phyloP scores from a whole-genome alignment of 169 alveolate genomes.

The Cryptosporidium baileyi region DNA sequence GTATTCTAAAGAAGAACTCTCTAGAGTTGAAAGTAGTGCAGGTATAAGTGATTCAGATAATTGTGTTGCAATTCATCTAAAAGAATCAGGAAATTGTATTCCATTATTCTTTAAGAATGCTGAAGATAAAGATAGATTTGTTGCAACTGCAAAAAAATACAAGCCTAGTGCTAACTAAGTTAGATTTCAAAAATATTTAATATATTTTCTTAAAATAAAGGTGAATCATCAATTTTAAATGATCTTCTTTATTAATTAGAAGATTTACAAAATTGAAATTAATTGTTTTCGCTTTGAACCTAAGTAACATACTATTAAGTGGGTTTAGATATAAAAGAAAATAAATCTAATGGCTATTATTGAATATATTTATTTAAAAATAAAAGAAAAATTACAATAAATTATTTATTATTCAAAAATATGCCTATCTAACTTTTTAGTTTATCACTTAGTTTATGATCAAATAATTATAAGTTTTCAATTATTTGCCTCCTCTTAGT shows the following conservation, averaged over 20 bases:
- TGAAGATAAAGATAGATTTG: constrained; percentile 81
- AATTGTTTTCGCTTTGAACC: no score
- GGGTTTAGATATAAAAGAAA: no score
- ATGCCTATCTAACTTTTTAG: no score
- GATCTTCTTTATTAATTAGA: no score
- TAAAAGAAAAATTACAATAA: no score
- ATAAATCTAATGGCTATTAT: no score
- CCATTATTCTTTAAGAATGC: constrained; percentile 81
- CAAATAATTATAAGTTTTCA: no score
- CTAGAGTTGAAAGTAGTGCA: constrained; percentile 84
- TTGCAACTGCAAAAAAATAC: constrained; percentile 54
- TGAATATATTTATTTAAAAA: no score
- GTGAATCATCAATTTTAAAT: no score
- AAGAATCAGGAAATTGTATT: constrained; percentile 86
- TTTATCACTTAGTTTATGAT: no score
- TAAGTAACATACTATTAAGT: no score
- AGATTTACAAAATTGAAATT: neutral
- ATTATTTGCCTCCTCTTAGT: constrained; percentile 85
- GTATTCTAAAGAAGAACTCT: constrained; percentile 83
- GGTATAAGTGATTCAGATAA: constrained; percentile 77
- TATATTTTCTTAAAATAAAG: neutral
- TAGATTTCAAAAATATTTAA: neutral
- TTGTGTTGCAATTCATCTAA: constrained; percentile 83
- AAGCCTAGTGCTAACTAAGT: constrained; percentile 8
- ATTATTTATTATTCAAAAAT: no score